phyloP scores from a whole-genome alignment of 345 rosid species.

The Abelmoschus esculentus region DNA sequence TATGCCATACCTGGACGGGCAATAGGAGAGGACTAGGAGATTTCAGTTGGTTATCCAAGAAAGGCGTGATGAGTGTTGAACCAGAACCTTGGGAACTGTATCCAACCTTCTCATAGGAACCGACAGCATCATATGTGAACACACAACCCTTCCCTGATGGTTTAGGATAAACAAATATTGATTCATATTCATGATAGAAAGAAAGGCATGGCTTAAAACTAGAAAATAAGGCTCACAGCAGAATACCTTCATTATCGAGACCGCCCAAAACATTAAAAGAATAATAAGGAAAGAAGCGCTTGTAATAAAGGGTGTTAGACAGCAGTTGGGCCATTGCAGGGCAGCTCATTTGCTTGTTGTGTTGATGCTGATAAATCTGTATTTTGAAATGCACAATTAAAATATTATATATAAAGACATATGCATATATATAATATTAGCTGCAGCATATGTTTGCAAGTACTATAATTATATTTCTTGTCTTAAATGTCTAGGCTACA shows the following conservation, averaged over 20 bases:
- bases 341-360: conserved; percentile 38
- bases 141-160: conserved; percentile 85
- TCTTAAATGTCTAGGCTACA: neutral
- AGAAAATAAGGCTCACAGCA: neutral
- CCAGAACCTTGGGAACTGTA: conserved; percentile 97
- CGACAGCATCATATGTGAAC: conserved; percentile 93
- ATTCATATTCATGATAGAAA: neutral
- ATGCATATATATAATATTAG: neutral
- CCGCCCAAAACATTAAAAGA: conserved; percentile 93
- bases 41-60: conserved; percentile 92
- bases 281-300: conserved; percentile 95
- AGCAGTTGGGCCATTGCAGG: conserved; percentile 2
- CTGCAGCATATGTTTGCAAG: neutral
- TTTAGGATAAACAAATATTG: neutral
- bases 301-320: conserved; percentile 41
- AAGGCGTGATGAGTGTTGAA: conserved; percentile 84
- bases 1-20: conserved; percentile 54
- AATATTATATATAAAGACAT: neutral
- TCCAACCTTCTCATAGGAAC: conserved; percentile 95
- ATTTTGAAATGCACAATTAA: neutral
- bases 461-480: neutral
- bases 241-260: conserved; percentile 80
- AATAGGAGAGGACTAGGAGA: conserved; percentile 94
- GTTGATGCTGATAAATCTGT: conserved; percentile 96
- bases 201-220: neutral